These are phyloP conservation scores for Blepharisma japonicum DNA, from an alignment of 73 alveolate species.

Conservation along the genomic window DNA sequence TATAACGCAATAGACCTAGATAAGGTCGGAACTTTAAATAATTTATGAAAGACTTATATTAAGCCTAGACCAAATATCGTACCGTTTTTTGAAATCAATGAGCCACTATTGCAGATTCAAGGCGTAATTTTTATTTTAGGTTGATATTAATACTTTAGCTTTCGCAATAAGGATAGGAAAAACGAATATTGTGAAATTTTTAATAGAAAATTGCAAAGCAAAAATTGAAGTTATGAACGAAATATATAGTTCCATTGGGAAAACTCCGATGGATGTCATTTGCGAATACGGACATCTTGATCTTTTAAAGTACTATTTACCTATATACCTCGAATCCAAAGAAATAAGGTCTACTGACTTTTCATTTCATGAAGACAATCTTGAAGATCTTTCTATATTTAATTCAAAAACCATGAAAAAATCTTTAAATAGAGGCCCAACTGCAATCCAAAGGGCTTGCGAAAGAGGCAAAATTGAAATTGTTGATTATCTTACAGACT, in stretches of 20 bases:
- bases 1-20: no score
- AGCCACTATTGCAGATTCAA: no score
- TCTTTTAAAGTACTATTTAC: background rate
- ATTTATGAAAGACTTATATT: no score
- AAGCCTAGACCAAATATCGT: no score
- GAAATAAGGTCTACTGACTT: no score
- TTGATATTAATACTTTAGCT: background rate
- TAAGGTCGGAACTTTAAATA: no score
- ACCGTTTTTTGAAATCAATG: no score
- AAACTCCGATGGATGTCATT: background rate
- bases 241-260: background rate
- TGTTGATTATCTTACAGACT: background rate
- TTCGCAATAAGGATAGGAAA: background rate
- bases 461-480: constrained; percentile 2
- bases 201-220: background rate
- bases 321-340: background rate
- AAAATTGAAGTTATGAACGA: background rate
- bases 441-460: constrained; percentile 15
- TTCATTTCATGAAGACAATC: no score
- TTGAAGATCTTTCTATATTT: no score
- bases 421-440: background rate
- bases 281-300: constrained; percentile 8
- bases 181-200: background rate
- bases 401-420: no score
- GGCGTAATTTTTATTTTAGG: no score